Evolutionary conservation across 2,329 filamentous ascomycete genomes (phyloP), one percentile per base, ranked within the genome.

Genomic region (Sarocladiaceae sp.): DNA sequence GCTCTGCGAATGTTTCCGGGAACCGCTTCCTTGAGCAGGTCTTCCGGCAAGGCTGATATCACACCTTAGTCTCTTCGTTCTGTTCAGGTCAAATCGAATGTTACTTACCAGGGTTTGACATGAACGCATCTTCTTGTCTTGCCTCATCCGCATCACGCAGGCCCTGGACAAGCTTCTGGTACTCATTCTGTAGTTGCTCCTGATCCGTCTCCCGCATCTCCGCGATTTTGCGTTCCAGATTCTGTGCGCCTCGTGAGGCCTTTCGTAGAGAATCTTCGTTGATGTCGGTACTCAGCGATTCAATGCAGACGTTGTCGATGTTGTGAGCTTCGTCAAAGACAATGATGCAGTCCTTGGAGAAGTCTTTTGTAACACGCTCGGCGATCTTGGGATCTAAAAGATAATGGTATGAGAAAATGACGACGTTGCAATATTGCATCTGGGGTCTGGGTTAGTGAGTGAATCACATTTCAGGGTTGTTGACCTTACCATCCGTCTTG

Each of bases 351-450:
- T 98, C 94, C 55, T 96, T 96, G 0, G 93, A 96, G 10, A 98
- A 78, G 58, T 98, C 93, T 62, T 85, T 89, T 0, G 93, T 97
- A 2, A 97, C 90, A 47, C 91, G 69, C 60, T 98, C 93, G 11
- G 93, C 93, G 56, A 98, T 98, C 62, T 98, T 98, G 3, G 93
- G 93, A 57, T 98, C 94, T 13, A 98, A 78, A 3, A 98, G 78
- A 59, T 98, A 98, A 64, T 98, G 93, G 60, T 98, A 98, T 1
- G 93, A 98, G 68, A 98, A 98, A 53, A 98, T 98, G 58, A 98
- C 96, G 59, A 98, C 89, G 61, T 98, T 97, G 75, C 93, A 98
- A 60, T 90, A 97, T 57, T 93, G 85, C 91, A 98, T 97, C 85
- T 89, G 51, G 12, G 7, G 24, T 12, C 12, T 21, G 20, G 43